Percentiles rank a stretch among this genome's conserved stretches.
phyloP scores from a whole-genome alignment of 768 basidiomycete species.

The Suillus subalutaceus region DNA sequence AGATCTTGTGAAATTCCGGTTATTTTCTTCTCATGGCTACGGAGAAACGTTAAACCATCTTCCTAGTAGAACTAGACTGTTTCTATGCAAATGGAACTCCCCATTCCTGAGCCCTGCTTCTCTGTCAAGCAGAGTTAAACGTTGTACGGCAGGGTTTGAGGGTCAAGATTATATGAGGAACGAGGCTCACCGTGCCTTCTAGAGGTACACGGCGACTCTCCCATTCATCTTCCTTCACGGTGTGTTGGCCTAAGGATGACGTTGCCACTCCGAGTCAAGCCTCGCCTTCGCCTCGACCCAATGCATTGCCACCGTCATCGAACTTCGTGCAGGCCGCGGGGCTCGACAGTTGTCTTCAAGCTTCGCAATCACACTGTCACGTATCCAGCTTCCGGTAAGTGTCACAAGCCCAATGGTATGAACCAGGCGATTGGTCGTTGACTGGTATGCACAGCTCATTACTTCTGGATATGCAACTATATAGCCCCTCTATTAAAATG shows the following conservation, averaged over 20 bases:
- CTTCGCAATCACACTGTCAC: conserved; percentile 38
- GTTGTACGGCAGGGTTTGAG: conserved; percentile 27
- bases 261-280: conserved; percentile 16
- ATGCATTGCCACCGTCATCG: conserved; percentile 29
- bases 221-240: not conserved
- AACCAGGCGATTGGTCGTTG: conserved; percentile 8
- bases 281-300: conserved; percentile 21
- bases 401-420: not conserved
- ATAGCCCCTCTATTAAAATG: conserved; percentile 63
- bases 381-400: conserved; percentile 55
- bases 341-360: conserved; percentile 18
- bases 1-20: not conserved
- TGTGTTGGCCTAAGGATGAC: conserved; percentile 19
- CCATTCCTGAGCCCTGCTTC: conserved; percentile 11
- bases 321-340: conserved; percentile 37
- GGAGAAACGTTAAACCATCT: conserved; percentile 12
- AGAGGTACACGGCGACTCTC: not conserved
- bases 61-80: conserved; percentile 1
- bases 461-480: conserved; percentile 62
- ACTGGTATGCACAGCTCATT: conserved; percentile 41
- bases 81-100: conserved; percentile 12
- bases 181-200: not conserved
- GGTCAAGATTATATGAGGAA: conserved; percentile 22
- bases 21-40: conserved; percentile 20
- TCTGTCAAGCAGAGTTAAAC: conserved; percentile 24